Percentiles rank a stretch among this genome's conserved stretches.
phyloP scores from a whole-genome alignment of 306 rosid genomes.

The Glycine soja region DNA sequence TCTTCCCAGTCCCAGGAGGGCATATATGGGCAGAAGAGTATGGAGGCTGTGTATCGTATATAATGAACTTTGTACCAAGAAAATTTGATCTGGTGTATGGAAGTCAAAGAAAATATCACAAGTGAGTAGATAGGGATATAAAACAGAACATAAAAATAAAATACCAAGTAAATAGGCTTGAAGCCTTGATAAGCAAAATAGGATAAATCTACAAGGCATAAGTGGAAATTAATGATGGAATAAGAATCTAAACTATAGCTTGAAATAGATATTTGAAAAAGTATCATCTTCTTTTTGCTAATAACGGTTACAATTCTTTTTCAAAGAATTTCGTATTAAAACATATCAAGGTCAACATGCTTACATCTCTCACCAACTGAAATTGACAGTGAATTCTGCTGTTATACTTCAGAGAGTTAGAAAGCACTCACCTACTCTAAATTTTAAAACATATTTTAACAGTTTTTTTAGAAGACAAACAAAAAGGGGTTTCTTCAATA shows the following conservation, averaged over 20 bases:
- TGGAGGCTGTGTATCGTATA: slow-evolving; percentile 89
- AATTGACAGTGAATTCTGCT: slow-evolving; percentile 6
- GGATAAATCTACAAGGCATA: not conserved
- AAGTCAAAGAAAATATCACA: slow-evolving; percentile 4
- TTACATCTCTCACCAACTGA: not conserved
- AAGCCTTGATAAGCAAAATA: slow-evolving; percentile 14
- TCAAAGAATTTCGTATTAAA: not conserved
- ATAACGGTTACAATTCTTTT: not conserved
- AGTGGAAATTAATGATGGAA: slow-evolving; percentile 21
- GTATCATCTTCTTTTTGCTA: not conserved
- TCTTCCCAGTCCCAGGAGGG: slow-evolving; percentile 75
- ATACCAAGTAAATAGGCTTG: not conserved
- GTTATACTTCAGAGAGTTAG: not conserved
- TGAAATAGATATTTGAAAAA: not conserved
- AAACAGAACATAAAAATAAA: slow-evolving; percentile 7
- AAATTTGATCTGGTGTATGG: slow-evolving; percentile 81
- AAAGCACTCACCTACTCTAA: not conserved
- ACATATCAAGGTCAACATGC: not conserved
- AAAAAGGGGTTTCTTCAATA: not conserved
- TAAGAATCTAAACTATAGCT: not conserved
- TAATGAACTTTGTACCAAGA: slow-evolving; percentile 88
- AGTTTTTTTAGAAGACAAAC: not conserved
- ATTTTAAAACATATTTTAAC: not conserved
- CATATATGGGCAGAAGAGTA: slow-evolving; percentile 63
- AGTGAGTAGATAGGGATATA: not conserved